phyloP scores from a whole-genome alignment of 2,329 filamentous ascomycete species.

The Sporothrix brasiliensis region DNA sequence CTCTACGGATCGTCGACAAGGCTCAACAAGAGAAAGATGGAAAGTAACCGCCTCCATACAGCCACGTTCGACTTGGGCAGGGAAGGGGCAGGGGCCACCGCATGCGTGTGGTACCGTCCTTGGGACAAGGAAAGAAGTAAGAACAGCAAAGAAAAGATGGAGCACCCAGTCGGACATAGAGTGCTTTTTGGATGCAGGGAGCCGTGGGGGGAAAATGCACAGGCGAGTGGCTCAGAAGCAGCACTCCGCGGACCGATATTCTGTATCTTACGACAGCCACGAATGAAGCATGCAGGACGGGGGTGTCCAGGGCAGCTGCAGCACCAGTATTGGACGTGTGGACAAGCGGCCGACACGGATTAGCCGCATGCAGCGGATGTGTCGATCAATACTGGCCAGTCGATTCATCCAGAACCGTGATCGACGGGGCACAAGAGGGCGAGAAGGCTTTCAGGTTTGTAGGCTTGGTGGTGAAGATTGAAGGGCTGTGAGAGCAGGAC shows the following conservation, averaged over 20 bases:
- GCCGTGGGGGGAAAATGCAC: slow-evolving; percentile 16
- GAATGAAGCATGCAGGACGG: not conserved
- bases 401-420: slow-evolving; percentile 31
- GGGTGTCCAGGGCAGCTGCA: slow-evolving; percentile 16
- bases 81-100: slow-evolving; percentile 12
- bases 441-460: not conserved
- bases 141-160: slow-evolving; percentile 1
- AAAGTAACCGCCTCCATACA: slow-evolving; percentile 12
- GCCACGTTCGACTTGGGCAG: slow-evolving; percentile 24
- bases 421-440: slow-evolving; percentile 23
- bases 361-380: slow-evolving; percentile 33
- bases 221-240: not conserved
- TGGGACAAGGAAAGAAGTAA: not conserved
- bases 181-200: slow-evolving; percentile 24
- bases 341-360: slow-evolving; percentile 29
- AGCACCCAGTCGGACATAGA: slow-evolving; percentile 20
- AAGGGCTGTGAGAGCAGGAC: not conserved
- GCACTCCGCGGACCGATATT: slow-evolving; percentile 1
- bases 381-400: slow-evolving; percentile 33
- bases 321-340: slow-evolving; percentile 12
- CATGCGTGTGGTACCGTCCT: slow-evolving; percentile 13
- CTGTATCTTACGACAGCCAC: not conserved
- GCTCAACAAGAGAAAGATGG: not conserved
- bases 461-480: not conserved
- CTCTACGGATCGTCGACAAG: slow-evolving; percentile 10